Evolutionary conservation across 2,329 filamentous ascomycete genomes (phyloP), one percentile per base, ranked within the genome.

Genomic region (Pseudomassariella vexata): DNA sequence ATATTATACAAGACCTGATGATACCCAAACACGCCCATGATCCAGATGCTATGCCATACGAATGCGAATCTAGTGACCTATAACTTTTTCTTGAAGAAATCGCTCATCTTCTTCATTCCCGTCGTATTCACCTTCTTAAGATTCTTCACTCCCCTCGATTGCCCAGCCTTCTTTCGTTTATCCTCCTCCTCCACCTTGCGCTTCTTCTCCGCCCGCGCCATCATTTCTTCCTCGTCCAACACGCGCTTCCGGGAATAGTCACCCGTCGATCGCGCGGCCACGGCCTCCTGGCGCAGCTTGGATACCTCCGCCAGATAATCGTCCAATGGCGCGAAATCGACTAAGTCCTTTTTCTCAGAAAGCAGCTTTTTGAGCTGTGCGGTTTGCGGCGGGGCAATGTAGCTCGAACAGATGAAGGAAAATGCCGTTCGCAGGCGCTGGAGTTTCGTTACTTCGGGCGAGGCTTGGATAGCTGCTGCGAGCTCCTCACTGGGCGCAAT

Each of bases 21-120:
- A 36, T 35, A 41, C 37, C 33, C 34, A 37, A 26, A 28, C 10
- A 27, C 8, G 15, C 8, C 24, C 24, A 27, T 27, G 24, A 8
- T 27, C 21, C n/a, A n/a, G 21, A 23, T 23, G 21, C 9, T 9
- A n/a, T n/a, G 21, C 9, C 9, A 9, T 23, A 9, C 9, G 21
- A 9, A 23, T 23, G 21, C n/a, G 21, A 9, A 9, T n/a, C 21
- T 23, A 9, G 9, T 10, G 10, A 19, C 15, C 17, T 17, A 35
- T 22, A 23, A 23, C 21, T 73, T 75, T 62, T 90, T 94, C 38
- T 78, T 78, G 58, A 98, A 98, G 62, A 98, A 98, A 40, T 81
- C 76, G 53, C 85, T 95, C 74, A 98, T 75, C 67, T 96, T 98
- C 72, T 85, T 92, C 92, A 98, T 98, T 2, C 92, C 92, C 15